Percentiles rank a stretch among this genome's conserved stretches.
phyloP scores from a whole-genome alignment of 768 basidiomycete genomes.

The Lactarius hengduanensis region DNA sequence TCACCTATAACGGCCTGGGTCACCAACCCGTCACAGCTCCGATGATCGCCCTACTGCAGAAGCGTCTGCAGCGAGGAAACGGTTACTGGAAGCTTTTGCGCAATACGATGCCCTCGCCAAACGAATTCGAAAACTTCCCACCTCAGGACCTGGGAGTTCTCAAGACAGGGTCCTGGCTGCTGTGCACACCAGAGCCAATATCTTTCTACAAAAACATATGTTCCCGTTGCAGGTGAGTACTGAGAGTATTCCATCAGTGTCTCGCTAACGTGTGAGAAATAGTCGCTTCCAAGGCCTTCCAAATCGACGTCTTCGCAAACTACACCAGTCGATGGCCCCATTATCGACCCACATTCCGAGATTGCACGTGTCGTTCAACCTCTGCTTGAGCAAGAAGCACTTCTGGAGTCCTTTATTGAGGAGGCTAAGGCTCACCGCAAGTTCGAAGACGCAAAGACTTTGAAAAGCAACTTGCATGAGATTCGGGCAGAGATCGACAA shows the following conservation, averaged over 20 bases:
- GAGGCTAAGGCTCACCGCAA: slow-evolving; percentile 89
- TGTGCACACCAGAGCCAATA: slow-evolving; percentile 68
- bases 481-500: slow-evolving; percentile 81
- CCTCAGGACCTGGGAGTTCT: slow-evolving; percentile 59
- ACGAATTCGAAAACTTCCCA: slow-evolving; percentile 73
- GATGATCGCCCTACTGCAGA: slow-evolving; percentile 61
- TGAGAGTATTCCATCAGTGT: neutral
- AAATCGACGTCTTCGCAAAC: slow-evolving; percentile 33
- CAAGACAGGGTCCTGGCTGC: slow-evolving; percentile 85
- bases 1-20: slow-evolving; percentile 34
- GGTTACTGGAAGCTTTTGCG: slow-evolving; percentile 78
- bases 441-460: slow-evolving; percentile 90
- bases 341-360: slow-evolving; percentile 62
- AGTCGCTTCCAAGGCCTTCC: slow-evolving; percentile 53
- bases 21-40: slow-evolving; percentile 32
- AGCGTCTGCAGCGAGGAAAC: slow-evolving; percentile 70
- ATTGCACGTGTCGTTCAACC: slow-evolving; percentile 79
- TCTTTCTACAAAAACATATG: slow-evolving; percentile 90
- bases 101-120: slow-evolving; percentile 90
- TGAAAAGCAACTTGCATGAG: slow-evolving; percentile 77
- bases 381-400: slow-evolving; percentile 88
- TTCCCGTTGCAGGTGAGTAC: slow-evolving; percentile 71
- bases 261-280: neutral
- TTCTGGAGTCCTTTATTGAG: slow-evolving; percentile 85
- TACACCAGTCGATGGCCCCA: slow-evolving; percentile 29